These are phyloP conservation scores for Dendrocalamus sinicus DNA, from an alignment of 176 grass and related monocot species.

Conservation along the genomic window DNA sequence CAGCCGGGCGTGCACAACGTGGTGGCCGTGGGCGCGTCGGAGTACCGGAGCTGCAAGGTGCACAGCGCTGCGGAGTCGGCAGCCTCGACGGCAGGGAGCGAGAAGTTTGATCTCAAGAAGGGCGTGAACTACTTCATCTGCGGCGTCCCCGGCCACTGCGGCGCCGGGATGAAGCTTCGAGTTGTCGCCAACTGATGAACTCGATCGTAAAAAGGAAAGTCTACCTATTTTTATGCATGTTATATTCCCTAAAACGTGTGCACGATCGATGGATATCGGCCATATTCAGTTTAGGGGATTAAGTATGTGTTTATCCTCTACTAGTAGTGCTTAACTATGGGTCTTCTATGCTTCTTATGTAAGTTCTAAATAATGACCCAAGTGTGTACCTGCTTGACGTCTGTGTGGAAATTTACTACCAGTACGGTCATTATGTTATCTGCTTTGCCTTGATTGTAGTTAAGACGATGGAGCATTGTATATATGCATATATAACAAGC, in stretches of 20 bases:
- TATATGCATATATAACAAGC: too few relatives aligned
- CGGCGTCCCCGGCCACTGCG: constrained; percentile 68
- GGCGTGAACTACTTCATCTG: constrained; percentile 81
- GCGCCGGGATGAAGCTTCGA: constrained; percentile 74
- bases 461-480: too few relatives aligned
- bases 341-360: neutral
- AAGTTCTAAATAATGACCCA: constrained; percentile 41
- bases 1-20: constrained; percentile 58
- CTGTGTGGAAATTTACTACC: neutral
- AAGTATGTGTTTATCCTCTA: neutral
- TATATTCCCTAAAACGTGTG: neutral
- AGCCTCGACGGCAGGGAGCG: constrained; percentile 25
- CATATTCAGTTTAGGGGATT: neutral
- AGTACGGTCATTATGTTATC: neutral
- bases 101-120: constrained; percentile 53
- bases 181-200: constrained; percentile 60
- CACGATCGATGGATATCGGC: neutral
- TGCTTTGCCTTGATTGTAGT: neutral
- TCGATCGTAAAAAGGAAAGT: neutral
- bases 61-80: neutral
- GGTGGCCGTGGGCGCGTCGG: constrained; percentile 53
- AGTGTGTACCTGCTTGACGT: neutral
- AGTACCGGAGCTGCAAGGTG: constrained; percentile 60
- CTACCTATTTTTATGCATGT: neutral
- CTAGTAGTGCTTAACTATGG: neutral